Conservation (phyloP, 1,284 basidiomycete genomes). For the Trichosporon coremiiforme region DNA sequence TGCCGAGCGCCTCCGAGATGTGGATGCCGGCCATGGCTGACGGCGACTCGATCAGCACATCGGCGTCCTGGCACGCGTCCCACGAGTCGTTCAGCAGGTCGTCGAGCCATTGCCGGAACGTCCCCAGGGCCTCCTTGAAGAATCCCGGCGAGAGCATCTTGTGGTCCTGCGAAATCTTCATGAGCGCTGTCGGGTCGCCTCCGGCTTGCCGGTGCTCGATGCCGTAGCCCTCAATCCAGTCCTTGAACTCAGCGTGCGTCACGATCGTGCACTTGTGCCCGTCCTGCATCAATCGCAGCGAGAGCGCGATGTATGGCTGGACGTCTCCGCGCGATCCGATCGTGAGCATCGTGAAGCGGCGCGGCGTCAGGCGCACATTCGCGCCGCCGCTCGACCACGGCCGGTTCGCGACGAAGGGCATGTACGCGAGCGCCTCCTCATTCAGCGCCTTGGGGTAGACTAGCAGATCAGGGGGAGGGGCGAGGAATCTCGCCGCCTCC, state of each 20-base stretch:
- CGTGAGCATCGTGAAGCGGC: slow-evolving; percentile 56
- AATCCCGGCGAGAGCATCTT: slow-evolving; percentile 83
- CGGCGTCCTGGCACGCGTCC: slow-evolving; percentile 92
- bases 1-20: slow-evolving; percentile 90
- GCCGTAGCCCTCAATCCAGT: slow-evolving; percentile 88
- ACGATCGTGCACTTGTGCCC: slow-evolving; percentile 51
- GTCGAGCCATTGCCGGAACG: slow-evolving; percentile 96
- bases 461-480: slow-evolving; percentile 39
- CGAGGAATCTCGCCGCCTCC: slow-evolving; percentile 46
- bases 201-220: slow-evolving; percentile 73
- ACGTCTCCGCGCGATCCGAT: slow-evolving; percentile 84
- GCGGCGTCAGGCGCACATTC: slow-evolving; percentile 39
- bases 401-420: slow-evolving; percentile 55
- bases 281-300: slow-evolving; percentile 71
- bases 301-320: slow-evolving; percentile 90
- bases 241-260: slow-evolving; percentile 85
- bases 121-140: slow-evolving; percentile 68
- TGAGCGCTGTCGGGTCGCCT: slow-evolving; percentile 93
- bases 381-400: slow-evolving; percentile 28
- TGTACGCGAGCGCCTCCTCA: slow-evolving; percentile 47
- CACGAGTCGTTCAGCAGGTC: slow-evolving; percentile 90
- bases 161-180: slow-evolving; percentile 70
- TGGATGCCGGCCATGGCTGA: slow-evolving; percentile 99
- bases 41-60: slow-evolving; percentile 90
- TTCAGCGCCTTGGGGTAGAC: slow-evolving; percentile 34